Evolutionary conservation across 441 rosid species (phyloP).

Genomic region (Omphalea diandra): DNA sequence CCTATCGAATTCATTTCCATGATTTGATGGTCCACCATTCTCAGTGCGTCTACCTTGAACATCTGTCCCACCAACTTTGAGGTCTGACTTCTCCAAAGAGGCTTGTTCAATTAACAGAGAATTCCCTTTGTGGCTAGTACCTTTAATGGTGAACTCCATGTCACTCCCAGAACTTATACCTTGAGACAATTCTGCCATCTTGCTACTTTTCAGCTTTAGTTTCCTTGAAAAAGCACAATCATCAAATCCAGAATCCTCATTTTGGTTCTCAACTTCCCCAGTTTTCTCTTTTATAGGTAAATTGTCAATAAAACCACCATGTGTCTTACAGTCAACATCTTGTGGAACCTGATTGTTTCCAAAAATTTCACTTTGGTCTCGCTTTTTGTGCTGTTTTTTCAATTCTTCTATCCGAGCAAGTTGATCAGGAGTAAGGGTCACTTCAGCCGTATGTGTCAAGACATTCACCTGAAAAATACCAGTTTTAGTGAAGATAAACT

Average conservation of each 20-base stretch:
- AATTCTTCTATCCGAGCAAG: slow-evolving; percentile 31
- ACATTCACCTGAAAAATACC: no score
- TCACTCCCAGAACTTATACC: background rate
- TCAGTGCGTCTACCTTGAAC: slow-evolving; percentile 13
- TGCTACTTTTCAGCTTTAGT: slow-evolving; percentile 17
- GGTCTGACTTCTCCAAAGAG: slow-evolving; percentile 14
- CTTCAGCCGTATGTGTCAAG: slow-evolving; percentile 65
- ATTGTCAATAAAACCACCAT: slow-evolving; percentile 3
- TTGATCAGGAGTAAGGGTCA: slow-evolving; percentile 14
- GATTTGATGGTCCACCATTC: slow-evolving; percentile 14
- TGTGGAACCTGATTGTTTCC: slow-evolving; percentile 26
- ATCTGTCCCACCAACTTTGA: slow-evolving; percentile 18
- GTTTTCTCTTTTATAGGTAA: slow-evolving; percentile 4
- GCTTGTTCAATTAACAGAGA: slow-evolving; percentile 9
- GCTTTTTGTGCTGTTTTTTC: slow-evolving; percentile 50
- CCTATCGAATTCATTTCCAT: slow-evolving; percentile 27
- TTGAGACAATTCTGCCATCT: background rate
- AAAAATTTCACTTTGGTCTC: slow-evolving; percentile 57
- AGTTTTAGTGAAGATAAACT: no score
- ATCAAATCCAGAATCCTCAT: slow-evolving; percentile 14
- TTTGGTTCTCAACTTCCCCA: slow-evolving; percentile 22
- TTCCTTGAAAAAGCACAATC: background rate
- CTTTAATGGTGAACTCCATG: background rate
- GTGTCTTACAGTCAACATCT: slow-evolving; percentile 15
- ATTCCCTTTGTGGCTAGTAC: background rate